These are phyloP conservation scores for Pichia sp. DNA, from an alignment of 1,139 yeast genomes.

Conservation along the genomic window DNA sequence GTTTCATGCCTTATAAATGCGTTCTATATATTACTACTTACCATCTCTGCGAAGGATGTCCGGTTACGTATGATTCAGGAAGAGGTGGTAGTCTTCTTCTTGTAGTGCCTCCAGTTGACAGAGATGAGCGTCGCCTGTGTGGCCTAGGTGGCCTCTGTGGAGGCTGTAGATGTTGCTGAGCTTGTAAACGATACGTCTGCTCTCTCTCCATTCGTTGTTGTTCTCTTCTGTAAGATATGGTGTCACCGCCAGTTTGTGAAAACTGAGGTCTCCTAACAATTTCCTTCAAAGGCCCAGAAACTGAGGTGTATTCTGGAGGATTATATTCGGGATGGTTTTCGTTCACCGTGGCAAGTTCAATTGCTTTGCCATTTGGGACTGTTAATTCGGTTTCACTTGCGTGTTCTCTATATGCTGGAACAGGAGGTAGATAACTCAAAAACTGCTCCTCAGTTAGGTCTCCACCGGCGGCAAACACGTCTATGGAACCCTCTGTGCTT, in stretches of 20 bases:
- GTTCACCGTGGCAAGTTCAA: constrained; percentile 19
- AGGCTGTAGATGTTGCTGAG: constrained; percentile 2
- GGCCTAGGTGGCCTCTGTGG: neutral
- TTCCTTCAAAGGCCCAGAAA: constrained; percentile 15
- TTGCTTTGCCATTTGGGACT: constrained; percentile 21
- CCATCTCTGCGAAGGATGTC: no score
- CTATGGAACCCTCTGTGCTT: constrained; percentile 1
- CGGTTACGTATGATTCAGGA: no score
- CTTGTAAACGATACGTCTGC: constrained; percentile 2
- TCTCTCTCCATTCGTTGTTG: no score
- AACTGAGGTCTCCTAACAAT: constrained; percentile 21
- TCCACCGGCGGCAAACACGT: constrained; percentile 1
- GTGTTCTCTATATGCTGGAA: constrained; percentile 21
- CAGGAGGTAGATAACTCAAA: constrained; percentile 20
- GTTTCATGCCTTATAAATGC: no score
- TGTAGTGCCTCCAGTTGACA: neutral
- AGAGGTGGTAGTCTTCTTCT: no score
- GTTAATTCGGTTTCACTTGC: constrained; percentile 23
- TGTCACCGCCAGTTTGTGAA: constrained; percentile 24
- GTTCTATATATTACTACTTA: no score
- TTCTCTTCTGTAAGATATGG: constrained; percentile 2
- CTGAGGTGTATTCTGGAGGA: constrained; percentile 25
- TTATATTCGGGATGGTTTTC: constrained; percentile 18
- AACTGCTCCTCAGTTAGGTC: constrained; percentile 18
- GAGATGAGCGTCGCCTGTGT: neutral